Conservation (phyloP, 768 basidiomycete species). For the Lentinula lateritia region DNA sequence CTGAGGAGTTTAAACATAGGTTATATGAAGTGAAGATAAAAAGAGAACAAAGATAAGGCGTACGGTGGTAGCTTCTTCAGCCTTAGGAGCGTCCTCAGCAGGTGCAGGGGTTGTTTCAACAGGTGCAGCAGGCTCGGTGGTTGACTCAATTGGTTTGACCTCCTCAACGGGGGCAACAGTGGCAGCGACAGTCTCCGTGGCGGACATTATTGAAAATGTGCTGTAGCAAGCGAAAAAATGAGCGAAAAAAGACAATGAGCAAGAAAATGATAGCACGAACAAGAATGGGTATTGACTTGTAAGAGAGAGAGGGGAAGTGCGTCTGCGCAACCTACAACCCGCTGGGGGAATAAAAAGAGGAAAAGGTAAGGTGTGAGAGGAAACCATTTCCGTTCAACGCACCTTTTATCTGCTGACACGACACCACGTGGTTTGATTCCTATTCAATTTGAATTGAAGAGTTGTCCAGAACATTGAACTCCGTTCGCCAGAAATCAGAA, state of each 20-base stretch:
- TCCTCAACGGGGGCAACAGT: conserved; percentile 48
- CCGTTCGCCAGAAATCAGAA: conserved; percentile 6
- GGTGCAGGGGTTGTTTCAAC: conserved; percentile 27
- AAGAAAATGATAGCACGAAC: conserved; percentile 25
- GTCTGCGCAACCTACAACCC: conserved; percentile 49
- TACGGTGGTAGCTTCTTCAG: conserved; percentile 34
- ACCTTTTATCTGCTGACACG: conserved; percentile 22
- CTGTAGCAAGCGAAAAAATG: conserved; percentile 24
- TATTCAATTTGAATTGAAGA: conserved; percentile 7
- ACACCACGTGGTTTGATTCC: conserved; percentile 37
- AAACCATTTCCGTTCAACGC: conserved; percentile 25
- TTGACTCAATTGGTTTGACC: conserved; percentile 41
- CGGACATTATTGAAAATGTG: conserved; percentile 80
- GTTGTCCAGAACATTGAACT: background rate
- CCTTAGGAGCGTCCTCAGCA: conserved; percentile 30
- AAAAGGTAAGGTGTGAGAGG: conserved; percentile 47
- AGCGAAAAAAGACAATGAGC: conserved; percentile 10
- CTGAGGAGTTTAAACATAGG: conserved; percentile 26
- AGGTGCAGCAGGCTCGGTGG: conserved; percentile 29
- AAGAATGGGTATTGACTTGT: conserved; percentile 51
- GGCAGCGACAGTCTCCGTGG: conserved; percentile 49
- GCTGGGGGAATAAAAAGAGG: conserved; percentile 46
- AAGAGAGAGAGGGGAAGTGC: conserved; percentile 55
- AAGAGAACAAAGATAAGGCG: conserved; percentile 15
- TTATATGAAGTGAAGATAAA: conserved; percentile 3